Percentiles rank a stretch among this genome's conserved stretches.
These are phyloP conservation scores for Fomitopsis serialis DNA, from an alignment of 768 basidiomycete genomes.

Conservation along the genomic window DNA sequence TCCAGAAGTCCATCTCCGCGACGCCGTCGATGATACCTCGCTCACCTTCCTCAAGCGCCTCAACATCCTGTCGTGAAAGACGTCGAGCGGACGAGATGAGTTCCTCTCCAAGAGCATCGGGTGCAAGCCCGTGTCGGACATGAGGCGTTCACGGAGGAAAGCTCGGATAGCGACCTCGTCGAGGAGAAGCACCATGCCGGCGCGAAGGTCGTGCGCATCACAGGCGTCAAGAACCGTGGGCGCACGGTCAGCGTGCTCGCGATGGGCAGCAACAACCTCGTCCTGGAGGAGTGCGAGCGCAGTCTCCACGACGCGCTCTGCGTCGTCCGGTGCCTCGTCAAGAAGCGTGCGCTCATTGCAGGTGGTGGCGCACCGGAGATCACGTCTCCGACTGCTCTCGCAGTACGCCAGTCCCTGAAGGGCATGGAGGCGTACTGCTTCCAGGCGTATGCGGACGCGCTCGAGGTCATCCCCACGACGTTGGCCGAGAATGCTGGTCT, in stretches of 20 bases:
- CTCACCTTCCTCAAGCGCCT: constrained; percentile 96
- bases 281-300: constrained; percentile 95
- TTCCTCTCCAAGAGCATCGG: constrained; percentile 94
- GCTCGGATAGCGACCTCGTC: constrained; percentile 91
- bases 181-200: constrained; percentile 82
- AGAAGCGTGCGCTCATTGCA: constrained; percentile 93
- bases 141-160: constrained; percentile 99
- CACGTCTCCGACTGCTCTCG: constrained; percentile 90
- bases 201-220: constrained; percentile 89
- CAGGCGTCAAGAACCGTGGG: constrained; percentile 91
- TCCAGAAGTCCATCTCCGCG: constrained; percentile 99
- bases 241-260: constrained; percentile 94
- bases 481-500: constrained; percentile 98
- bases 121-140: constrained; percentile 94
- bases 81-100: constrained; percentile 98
- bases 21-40: constrained; percentile 97
- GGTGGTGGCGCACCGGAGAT: constrained; percentile 98
- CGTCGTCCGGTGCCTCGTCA: constrained; percentile 95
- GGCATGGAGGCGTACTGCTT: constrained; percentile 99
- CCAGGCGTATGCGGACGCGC: constrained; percentile 95
- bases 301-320: constrained; percentile 99
- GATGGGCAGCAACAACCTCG: constrained; percentile 87
- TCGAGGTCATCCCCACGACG: constrained; percentile 97
- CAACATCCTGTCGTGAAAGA: constrained; percentile 97
- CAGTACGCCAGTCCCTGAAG: constrained; percentile 91